Base-by-base conservation (phyloP, 208 protist genomes). In the Acanthamoeba castellanii region DNA sequence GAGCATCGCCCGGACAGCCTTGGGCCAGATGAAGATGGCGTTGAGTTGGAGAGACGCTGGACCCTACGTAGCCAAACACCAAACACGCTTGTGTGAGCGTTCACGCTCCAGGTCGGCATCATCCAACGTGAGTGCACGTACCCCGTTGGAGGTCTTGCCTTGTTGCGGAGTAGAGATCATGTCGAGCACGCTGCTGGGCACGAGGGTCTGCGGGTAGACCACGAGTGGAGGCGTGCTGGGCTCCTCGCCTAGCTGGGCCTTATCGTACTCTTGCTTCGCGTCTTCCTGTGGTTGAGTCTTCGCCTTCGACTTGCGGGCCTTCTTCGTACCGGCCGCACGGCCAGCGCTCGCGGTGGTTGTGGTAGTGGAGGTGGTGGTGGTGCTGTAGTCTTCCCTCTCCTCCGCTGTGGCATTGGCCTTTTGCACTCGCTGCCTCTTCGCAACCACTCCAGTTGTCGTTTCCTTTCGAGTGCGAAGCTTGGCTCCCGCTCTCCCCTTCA, bases 81-180 rank as follows among this genome's bases (percentile, higher is more conserved):
- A n/a, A 6, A 88, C 14, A 30, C 27, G 14, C 50, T 25, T 18
- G 59, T 30, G 55, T 66, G 59, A 66, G 59, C 20, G 55, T 68
- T 14, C 16, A 25, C 61, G 61, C 1, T 18, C 14, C 55, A 25
- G 14, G 55, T 27, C 16, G 0, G 18, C 20, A 25, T 27, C 55
- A n/a, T 14, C 13, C 45, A 8, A 74, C 9, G 66, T 11, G 22
- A 37, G 8, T 74, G 32, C 64, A 27, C 74, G 74, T 84, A 88
- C 81, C 50, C 34, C 50, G 32, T 59, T 88, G 50, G 81, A 85
- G 20, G 45, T 0, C 81, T 34, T 88, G 45, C 81, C 81, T 8
- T 88, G 81, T 25, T 88, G 81, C 47, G 81, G 81, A 16, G 81
- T 88, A 8, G 81, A 88, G 81, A 88, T 88, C 81, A 88, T 88